Percentiles rank a stretch among this genome's conserved stretches.
Conservation (phyloP, 192 early-diverging fungal species). For the Coemansia sp. region DNA sequence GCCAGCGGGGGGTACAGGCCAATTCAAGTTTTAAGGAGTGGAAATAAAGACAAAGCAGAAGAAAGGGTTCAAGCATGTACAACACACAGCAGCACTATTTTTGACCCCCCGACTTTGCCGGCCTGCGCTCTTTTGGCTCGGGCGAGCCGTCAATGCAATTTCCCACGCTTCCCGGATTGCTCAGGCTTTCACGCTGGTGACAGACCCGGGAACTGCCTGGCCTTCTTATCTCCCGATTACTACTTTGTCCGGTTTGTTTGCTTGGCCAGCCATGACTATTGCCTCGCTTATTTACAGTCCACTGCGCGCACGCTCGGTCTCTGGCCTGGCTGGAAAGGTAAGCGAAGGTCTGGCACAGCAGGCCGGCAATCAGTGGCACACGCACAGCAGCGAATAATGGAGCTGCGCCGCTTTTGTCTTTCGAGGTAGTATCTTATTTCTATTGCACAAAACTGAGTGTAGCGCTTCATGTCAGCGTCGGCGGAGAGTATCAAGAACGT, state of each 20-base stretch:
- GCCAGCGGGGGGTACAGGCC: background rate
- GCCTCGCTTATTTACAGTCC: background rate
- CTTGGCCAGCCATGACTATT: background rate
- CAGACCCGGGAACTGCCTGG: too few species aligned
- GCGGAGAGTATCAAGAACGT: conserved; percentile 39
- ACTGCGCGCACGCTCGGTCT: background rate
- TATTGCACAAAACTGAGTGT: background rate
- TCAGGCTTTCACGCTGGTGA: too few species aligned
- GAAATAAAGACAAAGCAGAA: too few species aligned
- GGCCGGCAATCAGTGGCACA: background rate
- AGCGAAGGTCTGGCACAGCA: background rate
- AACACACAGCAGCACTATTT: too few species aligned
- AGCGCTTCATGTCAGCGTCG: conserved; percentile 31
- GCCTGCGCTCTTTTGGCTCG: too few species aligned
- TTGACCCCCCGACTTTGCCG: too few species aligned
- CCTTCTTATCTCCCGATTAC: too few species aligned
- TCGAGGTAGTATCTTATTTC: background rate
- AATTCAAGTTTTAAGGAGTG: too few species aligned
- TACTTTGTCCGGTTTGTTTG: too few species aligned
- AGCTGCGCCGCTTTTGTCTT: background rate
- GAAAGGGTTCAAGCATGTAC: too few species aligned
- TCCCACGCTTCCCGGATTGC: too few species aligned
- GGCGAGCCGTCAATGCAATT: too few species aligned
- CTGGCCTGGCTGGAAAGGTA: background rate
- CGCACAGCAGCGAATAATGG: background rate